Percentiles rank a stretch among this genome's conserved stretches.
Evolutionary conservation across 148 eudicot species (phyloP).

Genomic region (Chenopodium quinoa): DNA sequence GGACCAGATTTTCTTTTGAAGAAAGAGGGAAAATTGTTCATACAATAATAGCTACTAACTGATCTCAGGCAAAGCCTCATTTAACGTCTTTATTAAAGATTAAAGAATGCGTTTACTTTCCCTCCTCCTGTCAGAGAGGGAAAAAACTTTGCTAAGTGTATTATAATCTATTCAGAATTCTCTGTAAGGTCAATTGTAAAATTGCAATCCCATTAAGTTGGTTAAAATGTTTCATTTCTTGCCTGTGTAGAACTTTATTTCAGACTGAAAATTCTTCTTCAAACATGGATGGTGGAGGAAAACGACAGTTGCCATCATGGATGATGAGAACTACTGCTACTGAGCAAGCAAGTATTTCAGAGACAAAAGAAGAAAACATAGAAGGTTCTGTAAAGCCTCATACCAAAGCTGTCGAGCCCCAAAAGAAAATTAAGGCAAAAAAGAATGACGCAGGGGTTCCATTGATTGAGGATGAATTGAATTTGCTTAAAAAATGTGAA

Average conservation of each 20-base stretch:
- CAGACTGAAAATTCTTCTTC: background rate
- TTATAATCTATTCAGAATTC: background rate
- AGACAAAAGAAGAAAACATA: slow-evolving; percentile 19
- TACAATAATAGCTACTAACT: background rate
- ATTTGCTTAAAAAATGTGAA: slow-evolving; percentile 28
- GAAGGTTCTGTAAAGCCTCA: slow-evolving; percentile 25
- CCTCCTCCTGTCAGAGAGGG: background rate
- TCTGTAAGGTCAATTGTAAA: background rate
- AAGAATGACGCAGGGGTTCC: slow-evolving; percentile 16
- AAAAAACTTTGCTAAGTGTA: background rate
- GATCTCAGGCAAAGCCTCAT: background rate
- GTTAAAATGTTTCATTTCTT: slow-evolving; percentile 8
- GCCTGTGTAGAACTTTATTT: background rate
- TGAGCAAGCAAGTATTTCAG: slow-evolving; percentile 32
- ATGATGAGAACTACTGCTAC: slow-evolving; percentile 45
- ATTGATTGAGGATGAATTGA: slow-evolving; percentile 21
- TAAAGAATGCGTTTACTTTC: background rate
- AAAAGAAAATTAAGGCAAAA: slow-evolving; percentile 15
- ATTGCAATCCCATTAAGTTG: background rate
- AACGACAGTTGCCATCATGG: slow-evolving; percentile 67
- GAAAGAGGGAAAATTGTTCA: background rate
- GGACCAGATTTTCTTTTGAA: background rate
- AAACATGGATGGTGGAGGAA: slow-evolving; percentile 32
- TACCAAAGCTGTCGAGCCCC: slow-evolving; percentile 18
- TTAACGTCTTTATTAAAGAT: background rate